These are phyloP conservation scores for Tephrocybe sp. DNA, from an alignment of 768 basidiomycete genomes.

Conservation along the genomic window DNA sequence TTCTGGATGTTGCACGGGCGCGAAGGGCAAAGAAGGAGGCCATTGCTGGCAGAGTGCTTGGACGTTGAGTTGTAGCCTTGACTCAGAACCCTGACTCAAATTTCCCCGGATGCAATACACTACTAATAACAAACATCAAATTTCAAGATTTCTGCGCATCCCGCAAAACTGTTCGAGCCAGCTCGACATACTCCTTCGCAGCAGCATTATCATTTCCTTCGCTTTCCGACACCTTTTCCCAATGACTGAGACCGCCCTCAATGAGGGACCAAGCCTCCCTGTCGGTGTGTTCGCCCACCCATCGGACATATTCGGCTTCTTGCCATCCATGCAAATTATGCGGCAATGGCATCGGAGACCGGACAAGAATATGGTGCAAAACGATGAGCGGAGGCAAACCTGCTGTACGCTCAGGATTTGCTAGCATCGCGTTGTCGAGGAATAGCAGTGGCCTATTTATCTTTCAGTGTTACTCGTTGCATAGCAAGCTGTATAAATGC, in stretches of 20 bases:
- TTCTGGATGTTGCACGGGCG: slow-evolving; percentile 28
- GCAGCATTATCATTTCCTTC: slow-evolving; percentile 46
- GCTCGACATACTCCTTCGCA: slow-evolving; percentile 61
- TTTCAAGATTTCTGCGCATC: slow-evolving; percentile 28
- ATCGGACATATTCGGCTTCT: slow-evolving; percentile 93
- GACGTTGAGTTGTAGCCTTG: slow-evolving; percentile 3
- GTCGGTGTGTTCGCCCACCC: slow-evolving; percentile 89
- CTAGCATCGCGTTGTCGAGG: slow-evolving; percentile 74
- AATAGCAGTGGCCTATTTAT: slow-evolving; percentile 78
- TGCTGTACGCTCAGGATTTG: slow-evolving; percentile 62
- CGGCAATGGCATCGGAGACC: slow-evolving; percentile 83
- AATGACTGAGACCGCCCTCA: slow-evolving; percentile 73
- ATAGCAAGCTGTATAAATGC: neutral
- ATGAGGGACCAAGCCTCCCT: slow-evolving; percentile 80
- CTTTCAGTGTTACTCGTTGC: slow-evolving; percentile 2
- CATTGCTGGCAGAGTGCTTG: slow-evolving; percentile 19
- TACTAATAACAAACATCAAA: slow-evolving; percentile 1
- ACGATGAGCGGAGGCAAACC: slow-evolving; percentile 88
- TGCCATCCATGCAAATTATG: slow-evolving; percentile 93
- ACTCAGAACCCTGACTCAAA: slow-evolving; percentile 9
- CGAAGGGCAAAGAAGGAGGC: slow-evolving; percentile 30
- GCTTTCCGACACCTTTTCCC: slow-evolving; percentile 71
- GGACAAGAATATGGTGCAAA: slow-evolving; percentile 89
- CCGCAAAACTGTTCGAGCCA: slow-evolving; percentile 68
- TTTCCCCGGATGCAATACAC: neutral